phyloP scores from a whole-genome alignment of 2,329 filamentous ascomycete genomes.

The Aspergillus neotritici region DNA sequence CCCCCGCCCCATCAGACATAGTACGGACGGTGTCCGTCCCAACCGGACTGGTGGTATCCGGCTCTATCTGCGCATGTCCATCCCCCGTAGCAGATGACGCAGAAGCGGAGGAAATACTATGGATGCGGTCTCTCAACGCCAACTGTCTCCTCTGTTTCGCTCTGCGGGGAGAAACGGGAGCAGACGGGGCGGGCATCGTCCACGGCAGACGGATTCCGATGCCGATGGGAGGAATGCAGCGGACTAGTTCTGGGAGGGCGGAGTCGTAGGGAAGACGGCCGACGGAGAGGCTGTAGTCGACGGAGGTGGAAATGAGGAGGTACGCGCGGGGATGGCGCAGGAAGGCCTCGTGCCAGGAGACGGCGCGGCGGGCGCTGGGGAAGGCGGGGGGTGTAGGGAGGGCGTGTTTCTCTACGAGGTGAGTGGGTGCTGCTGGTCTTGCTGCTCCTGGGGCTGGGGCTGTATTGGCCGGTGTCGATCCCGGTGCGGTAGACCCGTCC shows the following conservation, averaged over 20 bases:
- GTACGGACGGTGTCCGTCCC: background rate
- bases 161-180: background rate
- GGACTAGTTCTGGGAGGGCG: constrained; percentile 18
- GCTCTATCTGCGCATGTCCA: no score
- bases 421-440: no score
- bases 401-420: no score
- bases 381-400: no score
- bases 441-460: no score
- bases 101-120: no score
- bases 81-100: no score
- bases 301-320: constrained; percentile 22
- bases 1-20: background rate
- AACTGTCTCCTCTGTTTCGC: background rate
- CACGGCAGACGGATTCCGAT: constrained; percentile 16
- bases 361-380: constrained; percentile 6
- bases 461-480: no score
- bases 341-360: constrained; percentile 22
- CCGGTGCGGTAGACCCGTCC: no score
- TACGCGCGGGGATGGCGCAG: constrained; percentile 21
- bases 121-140: no score
- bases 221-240: constrained; percentile 15
- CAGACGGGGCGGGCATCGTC: constrained; percentile 7
- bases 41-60: no score
- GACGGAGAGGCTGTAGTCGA: constrained; percentile 21
- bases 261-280: constrained; percentile 17